A percentile compares a stretch with the other conserved stretches of the same genome.
phyloP scores from a whole-genome alignment of 2,329 filamentous ascomycete genomes.

The Neophaeococcomyces aloes region DNA sequence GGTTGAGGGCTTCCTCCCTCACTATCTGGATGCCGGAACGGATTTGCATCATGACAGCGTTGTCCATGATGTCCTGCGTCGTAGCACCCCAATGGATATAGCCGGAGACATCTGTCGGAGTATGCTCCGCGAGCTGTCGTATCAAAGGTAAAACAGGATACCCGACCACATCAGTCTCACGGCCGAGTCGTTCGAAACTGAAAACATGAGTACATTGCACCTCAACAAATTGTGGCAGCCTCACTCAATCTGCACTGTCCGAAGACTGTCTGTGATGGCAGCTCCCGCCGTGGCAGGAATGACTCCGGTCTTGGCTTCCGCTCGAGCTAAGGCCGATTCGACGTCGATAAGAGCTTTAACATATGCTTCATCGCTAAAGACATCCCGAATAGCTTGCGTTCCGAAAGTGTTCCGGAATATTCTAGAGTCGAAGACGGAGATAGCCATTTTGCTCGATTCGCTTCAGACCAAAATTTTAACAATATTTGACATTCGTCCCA shows the following conservation, averaged over 20 bases:
- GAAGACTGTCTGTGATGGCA: constrained; percentile 15
- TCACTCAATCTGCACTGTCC: constrained; percentile 13
- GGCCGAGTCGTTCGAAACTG: constrained; percentile 17
- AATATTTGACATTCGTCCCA: too few relatives aligned
- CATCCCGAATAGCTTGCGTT: constrained; percentile 21
- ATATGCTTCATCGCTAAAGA: constrained; percentile 23
- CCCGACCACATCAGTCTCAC: constrained; percentile 23
- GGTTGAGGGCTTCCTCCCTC: constrained; percentile 33
- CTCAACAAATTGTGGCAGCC: not conserved
- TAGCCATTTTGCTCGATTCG: constrained; percentile 12
- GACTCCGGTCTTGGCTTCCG: constrained; percentile 19
- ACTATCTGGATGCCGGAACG: constrained; percentile 41
- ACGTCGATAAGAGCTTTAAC: constrained; percentile 16
- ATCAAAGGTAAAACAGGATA: constrained; percentile 23
- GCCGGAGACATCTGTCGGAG: constrained; percentile 24
- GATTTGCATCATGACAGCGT: constrained; percentile 45
- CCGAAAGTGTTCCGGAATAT: constrained; percentile 22
- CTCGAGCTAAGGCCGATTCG: constrained; percentile 21
- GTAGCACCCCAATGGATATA: constrained; percentile 51
- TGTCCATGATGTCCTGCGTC: constrained; percentile 51
- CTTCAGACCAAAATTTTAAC: too few relatives aligned
- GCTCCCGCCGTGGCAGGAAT: constrained; percentile 19
- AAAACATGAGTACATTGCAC: not conserved
- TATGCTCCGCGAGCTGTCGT: constrained; percentile 19
- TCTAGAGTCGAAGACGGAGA: constrained; percentile 22